A percentile compares a stretch with the other conserved stretches of the same genome.
These are phyloP conservation scores for Prorocentrum cordatum DNA, from an alignment of 169 alveolate genomes.

Conservation along the genomic window DNA sequence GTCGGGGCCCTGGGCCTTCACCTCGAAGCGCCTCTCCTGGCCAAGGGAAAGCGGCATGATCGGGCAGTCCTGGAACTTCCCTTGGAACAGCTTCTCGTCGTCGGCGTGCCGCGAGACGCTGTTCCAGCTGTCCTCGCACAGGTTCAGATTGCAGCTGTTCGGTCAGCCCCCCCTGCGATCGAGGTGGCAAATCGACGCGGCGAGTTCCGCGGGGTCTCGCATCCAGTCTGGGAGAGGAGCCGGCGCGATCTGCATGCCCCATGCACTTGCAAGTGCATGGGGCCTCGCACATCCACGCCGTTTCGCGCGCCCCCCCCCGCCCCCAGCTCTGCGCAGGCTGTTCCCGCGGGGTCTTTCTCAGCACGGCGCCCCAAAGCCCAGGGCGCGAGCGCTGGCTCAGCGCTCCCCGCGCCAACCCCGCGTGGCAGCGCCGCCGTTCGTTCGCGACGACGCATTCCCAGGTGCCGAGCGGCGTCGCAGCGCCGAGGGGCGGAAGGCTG, in stretches of 20 bases:
- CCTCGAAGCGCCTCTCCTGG: background rate
- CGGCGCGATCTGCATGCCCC: background rate
- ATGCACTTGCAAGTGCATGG: background rate
- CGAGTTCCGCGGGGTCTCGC: background rate
- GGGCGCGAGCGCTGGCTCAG: too few species aligned
- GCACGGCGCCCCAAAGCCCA: too few species aligned
- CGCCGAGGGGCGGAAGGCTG: too few species aligned
- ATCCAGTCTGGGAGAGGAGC: background rate
- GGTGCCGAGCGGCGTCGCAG: too few species aligned
- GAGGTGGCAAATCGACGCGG: background rate
- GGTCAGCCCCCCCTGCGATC: slow-evolving; percentile 18
- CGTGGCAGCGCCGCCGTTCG: too few species aligned
- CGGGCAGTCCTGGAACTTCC: background rate
- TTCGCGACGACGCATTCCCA: too few species aligned
- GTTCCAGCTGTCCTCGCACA: background rate
- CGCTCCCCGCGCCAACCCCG: too few species aligned
- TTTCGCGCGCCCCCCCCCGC: too few species aligned
- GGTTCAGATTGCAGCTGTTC: slow-evolving; percentile 58
- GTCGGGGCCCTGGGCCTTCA: background rate
- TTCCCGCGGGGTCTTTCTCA: too few species aligned
- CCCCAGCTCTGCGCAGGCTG: too few species aligned
- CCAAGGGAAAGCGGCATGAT: background rate
- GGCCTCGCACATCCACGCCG: background rate
- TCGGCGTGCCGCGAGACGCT: slow-evolving; percentile 48
- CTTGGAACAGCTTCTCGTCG: slow-evolving; percentile 54